phyloP scores from a whole-genome alignment of 148 eudicot species.

The Agrostemma githago region DNA sequence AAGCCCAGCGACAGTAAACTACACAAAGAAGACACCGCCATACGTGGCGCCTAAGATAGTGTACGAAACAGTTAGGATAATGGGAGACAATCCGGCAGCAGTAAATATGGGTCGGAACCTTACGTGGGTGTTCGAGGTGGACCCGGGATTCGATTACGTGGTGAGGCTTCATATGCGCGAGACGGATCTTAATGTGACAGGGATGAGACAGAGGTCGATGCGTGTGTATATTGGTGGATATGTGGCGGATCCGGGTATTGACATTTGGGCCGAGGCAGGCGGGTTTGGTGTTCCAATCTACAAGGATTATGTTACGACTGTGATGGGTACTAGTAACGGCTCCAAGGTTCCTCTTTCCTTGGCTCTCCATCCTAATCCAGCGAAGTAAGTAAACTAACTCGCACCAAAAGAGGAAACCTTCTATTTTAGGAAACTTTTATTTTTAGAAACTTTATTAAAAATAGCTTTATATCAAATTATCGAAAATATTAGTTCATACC shows the following conservation, averaged over 20 bases:
- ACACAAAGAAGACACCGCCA: not conserved
- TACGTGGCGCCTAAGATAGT: constrained; percentile 37
- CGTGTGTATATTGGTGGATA: not conserved
- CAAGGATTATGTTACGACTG: not conserved
- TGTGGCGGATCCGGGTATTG: not conserved
- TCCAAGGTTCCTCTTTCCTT: no score
- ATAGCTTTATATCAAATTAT: no score
- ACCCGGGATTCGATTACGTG: constrained; percentile 40
- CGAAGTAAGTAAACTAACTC: no score
- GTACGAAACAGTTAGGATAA: constrained; percentile 24
- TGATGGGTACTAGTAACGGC: no score
- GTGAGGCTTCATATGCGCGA: constrained; percentile 46
- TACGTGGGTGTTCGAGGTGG: constrained; percentile 37
- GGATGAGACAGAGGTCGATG: constrained; percentile 3
- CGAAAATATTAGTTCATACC: no score
- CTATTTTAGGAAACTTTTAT: no score
- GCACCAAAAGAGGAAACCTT: no score
- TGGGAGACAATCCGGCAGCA: not conserved
- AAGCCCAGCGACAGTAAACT: not conserved
- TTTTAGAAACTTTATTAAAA: no score
- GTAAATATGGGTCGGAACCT: constrained; percentile 3
- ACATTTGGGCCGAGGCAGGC: constrained; percentile 19
- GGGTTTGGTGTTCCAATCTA: not conserved
- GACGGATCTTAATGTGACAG: constrained; percentile 9
- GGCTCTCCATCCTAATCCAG: no score